Conservation (phyloP, 441 rosid species). For the Mallotus japonicus region DNA sequence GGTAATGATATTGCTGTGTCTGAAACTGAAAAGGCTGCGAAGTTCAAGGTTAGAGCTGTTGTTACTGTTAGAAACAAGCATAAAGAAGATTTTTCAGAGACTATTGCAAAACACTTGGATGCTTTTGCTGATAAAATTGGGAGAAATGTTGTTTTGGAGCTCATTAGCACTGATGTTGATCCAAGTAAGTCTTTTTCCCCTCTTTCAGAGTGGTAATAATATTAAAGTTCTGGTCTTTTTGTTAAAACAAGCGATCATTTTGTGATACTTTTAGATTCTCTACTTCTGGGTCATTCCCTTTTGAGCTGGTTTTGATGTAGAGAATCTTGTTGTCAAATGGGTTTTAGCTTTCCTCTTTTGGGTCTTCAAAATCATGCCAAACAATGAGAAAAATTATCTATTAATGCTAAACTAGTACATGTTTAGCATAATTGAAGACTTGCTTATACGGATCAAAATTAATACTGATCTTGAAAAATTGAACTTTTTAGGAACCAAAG, state of each 20-base stretch:
- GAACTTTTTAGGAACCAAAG: conserved; percentile 53
- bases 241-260: background rate
- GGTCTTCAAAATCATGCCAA: conserved; percentile 1
- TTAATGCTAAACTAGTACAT: background rate
- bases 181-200: conserved; percentile 53
- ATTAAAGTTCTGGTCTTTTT: background rate
- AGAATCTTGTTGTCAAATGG: background rate
- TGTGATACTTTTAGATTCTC: background rate
- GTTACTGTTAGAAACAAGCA: conserved; percentile 72
- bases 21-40: conserved; percentile 44
- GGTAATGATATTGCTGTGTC: conserved; percentile 21
- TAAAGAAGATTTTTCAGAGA: conserved; percentile 74
- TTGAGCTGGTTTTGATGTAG: conserved; percentile 2
- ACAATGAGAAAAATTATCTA: background rate
- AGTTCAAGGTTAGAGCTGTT: conserved; percentile 72
- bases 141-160: conserved; percentile 75
- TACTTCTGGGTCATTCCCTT: background rate
- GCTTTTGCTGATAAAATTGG: conserved; percentile 72
- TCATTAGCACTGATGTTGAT: conserved; percentile 72
- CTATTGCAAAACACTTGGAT: conserved; percentile 65
- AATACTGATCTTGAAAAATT: background rate
- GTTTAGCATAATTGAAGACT: background rate
- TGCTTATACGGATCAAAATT: background rate
- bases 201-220: background rate
- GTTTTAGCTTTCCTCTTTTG: conserved; percentile 8